Conservation (phyloP, 169 alveolate species). For the Plasmodium cynomolgi region DNA sequence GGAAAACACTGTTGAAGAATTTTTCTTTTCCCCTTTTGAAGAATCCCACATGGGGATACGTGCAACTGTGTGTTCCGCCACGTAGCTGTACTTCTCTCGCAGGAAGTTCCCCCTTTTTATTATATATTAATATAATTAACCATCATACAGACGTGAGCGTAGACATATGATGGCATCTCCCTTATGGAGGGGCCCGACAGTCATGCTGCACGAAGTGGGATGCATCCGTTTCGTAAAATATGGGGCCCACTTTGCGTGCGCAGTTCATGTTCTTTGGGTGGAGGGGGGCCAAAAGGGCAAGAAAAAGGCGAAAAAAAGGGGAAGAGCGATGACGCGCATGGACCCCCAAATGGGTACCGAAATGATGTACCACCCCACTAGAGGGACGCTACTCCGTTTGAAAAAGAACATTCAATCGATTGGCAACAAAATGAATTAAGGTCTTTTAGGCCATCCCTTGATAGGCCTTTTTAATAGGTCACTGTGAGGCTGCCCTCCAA, state of each 20-base stretch:
- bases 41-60: neutral
- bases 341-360: neutral
- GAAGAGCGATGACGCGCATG: neutral
- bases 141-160: neutral
- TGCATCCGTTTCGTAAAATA: neutral
- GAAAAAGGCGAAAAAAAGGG: neutral
- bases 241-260: neutral
- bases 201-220: neutral
- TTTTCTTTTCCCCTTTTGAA: neutral
- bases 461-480: neutral
- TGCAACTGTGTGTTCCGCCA: neutral
- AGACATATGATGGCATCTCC: neutral
- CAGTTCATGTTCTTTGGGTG: neutral
- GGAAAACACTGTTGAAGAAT: neutral
- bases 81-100: neutral
- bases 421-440: neutral
- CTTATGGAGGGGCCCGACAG: neutral
- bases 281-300: neutral
- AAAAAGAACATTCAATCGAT: neutral
- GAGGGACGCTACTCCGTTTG: neutral
- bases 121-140: neutral
- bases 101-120: neutral
- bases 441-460: neutral
- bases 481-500: neutral
- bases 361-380: neutral